Conservation (phyloP, 306 rosid genomes). For the Potentilla sterilis region DNA sequence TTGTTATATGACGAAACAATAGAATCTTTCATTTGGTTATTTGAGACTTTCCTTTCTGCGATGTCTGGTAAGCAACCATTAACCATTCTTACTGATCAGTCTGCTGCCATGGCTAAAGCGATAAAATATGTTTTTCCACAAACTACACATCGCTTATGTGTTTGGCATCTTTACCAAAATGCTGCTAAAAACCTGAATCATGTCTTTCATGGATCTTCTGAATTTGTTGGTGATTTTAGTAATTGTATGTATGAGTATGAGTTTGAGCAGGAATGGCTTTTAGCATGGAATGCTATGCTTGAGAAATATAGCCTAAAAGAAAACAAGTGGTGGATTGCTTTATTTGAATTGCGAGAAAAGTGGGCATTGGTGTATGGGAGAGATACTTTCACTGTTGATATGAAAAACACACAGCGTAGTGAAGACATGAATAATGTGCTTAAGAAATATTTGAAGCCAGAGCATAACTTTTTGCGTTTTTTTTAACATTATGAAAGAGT, state of each 20-base stretch:
- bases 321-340: neutral
- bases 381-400: neutral
- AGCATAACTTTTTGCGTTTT: neutral
- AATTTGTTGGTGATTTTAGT: neutral
- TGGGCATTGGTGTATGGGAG: neutral
- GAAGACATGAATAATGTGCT: slow-evolving; percentile 2
- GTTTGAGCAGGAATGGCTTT: slow-evolving; percentile 5
- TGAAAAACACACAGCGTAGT: slow-evolving; percentile 7
- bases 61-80: neutral
- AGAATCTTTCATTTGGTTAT: slow-evolving; percentile 11
- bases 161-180: neutral
- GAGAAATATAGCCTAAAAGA: neutral
- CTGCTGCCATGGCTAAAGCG: no score
- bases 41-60: neutral
- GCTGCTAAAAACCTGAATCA: neutral
- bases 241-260: slow-evolving; percentile 3
- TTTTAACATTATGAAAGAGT: neutral
- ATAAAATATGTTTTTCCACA: neutral
- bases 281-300: slow-evolving; percentile 11
- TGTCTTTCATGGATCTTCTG: neutral
- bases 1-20: neutral
- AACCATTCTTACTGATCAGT: slow-evolving; percentile 1
- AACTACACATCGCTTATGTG: neutral
- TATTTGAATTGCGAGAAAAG: slow-evolving; percentile 3
- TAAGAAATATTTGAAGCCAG: slow-evolving; percentile 4